A percentile compares a stretch with the other conserved stretches of the same genome.
phyloP scores from a whole-genome alignment of 805 yeast genomes.

The Brettanomyces sp. region DNA sequence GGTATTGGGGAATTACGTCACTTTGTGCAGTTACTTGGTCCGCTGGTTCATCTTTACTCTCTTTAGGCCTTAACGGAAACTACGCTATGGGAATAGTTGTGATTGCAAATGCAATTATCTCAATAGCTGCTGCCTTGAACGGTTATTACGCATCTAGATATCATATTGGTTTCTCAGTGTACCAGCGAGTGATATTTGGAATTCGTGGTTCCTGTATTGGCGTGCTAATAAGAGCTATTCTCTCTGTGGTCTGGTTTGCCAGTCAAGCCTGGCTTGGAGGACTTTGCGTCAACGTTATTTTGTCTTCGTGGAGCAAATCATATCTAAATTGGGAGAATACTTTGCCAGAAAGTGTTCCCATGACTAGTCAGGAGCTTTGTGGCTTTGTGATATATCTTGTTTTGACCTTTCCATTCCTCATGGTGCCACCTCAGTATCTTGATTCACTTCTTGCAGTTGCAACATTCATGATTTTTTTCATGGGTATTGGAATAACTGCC shows the following conservation, averaged over 20 bases:
- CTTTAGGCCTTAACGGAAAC: conserved; percentile 21
- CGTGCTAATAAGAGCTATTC: conserved; percentile 30
- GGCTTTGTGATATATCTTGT: conserved; percentile 37
- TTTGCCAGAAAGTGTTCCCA: conserved; percentile 27
- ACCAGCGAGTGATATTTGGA: conserved; percentile 35
- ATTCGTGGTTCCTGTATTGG: conserved; percentile 33
- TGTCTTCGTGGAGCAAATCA: conserved; percentile 29
- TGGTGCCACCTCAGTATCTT: conserved; percentile 30
- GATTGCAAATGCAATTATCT: conserved; percentile 35
- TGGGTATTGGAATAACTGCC: conserved; percentile 10
- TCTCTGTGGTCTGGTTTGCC: conserved; percentile 38
- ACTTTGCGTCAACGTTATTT: conserved; percentile 29
- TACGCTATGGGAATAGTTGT: conserved; percentile 21
- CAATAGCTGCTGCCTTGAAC: conserved; percentile 32
- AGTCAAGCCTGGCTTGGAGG: conserved; percentile 40
- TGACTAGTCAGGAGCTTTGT: conserved; percentile 33
- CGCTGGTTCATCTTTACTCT: conserved; percentile 34
- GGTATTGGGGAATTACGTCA: conserved; percentile 1
- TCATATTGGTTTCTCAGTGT: conserved; percentile 40
- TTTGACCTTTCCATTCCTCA: conserved; percentile 30
- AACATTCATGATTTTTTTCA: conserved; percentile 7
- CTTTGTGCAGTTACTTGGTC: conserved; percentile 22
- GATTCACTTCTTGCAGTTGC: conserved; percentile 7
- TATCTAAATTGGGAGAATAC: conserved; percentile 32
- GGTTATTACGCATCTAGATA: conserved; percentile 38